These are phyloP conservation scores for Ceratorhiza oryzae-sativae DNA, from an alignment of 1,284 basidiomycete genomes.

Conservation along the genomic window DNA sequence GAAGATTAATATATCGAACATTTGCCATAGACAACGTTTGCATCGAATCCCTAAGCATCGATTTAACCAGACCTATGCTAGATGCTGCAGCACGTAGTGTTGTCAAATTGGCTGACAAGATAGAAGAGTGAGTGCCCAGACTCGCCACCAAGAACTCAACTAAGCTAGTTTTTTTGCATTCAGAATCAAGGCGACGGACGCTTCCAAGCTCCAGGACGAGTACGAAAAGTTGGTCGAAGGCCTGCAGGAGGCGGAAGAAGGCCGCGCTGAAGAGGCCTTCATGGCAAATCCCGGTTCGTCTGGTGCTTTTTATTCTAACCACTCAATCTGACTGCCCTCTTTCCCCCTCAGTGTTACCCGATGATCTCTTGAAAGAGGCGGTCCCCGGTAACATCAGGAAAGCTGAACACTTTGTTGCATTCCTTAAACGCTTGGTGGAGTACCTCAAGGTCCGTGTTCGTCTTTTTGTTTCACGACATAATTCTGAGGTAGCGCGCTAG, in stretches of 20 bases:
- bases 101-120: conserved; percentile 85
- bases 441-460: conserved; percentile 83
- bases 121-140: conserved; percentile 81
- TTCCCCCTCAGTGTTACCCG: conserved; percentile 78
- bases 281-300: conserved; percentile 84
- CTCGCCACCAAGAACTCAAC: neutral
- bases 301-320: neutral
- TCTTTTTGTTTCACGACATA: neutral
- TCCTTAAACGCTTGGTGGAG: conserved; percentile 97
- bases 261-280: conserved; percentile 79
- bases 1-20: neutral
- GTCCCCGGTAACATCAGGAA: conserved; percentile 98
- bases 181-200: conserved; percentile 94
- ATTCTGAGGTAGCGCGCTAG: conserved; percentile 55
- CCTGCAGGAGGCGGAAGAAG: conserved; percentile 76
- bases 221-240: conserved; percentile 97
- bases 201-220: conserved; percentile 94
- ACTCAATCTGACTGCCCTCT: no score
- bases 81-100: conserved; percentile 94
- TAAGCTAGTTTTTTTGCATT: neutral
- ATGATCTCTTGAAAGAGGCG: conserved; percentile 94
- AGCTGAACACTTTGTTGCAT: conserved; percentile 99
- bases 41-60: conserved; percentile 97
- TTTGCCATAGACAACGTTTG: conserved; percentile 87
- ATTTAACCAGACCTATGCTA: conserved; percentile 97